Percentiles rank a stretch among this genome's conserved stretches.
Evolutionary conservation across 2,329 filamentous ascomycete species (phyloP).

Genomic region (Cladosporium austrohemisphaericum): DNA sequence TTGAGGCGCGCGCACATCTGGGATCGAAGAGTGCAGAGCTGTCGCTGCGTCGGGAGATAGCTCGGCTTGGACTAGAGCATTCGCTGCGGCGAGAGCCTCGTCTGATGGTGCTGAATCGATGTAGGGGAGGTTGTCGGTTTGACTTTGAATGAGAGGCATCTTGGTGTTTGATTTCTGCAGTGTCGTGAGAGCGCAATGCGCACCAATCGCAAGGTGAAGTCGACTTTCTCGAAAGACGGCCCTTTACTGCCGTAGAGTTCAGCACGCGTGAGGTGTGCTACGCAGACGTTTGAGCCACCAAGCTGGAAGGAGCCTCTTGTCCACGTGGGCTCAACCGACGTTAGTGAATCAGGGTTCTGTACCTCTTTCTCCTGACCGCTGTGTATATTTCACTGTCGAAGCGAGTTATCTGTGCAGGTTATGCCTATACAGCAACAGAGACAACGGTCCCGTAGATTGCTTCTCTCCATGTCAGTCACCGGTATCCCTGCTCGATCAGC

Average conservation of each 20-base stretch:
- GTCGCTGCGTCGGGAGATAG: conserved; percentile 48
- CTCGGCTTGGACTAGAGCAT: conserved; percentile 67
- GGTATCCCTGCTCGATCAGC: background rate
- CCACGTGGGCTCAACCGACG: background rate
- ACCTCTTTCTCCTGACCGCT: background rate
- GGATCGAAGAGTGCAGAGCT: conserved; percentile 57
- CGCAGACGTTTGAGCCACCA: too few species aligned
- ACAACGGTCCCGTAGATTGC: background rate
- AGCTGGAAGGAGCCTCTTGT: too few species aligned
- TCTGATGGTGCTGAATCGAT: conserved; percentile 71
- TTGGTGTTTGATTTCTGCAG: conserved; percentile 21
- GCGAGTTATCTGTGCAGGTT: conserved; percentile 1
- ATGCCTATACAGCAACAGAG: conserved; percentile 5
- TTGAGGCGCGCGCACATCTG: conserved; percentile 48
- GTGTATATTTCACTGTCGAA: background rate
- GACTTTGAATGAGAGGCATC: conserved; percentile 66
- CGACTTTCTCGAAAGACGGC: background rate
- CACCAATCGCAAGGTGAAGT: conserved; percentile 6
- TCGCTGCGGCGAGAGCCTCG: conserved; percentile 61
- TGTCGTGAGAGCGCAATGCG: background rate
- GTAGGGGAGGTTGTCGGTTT: conserved; percentile 80
- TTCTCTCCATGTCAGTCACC: conserved; percentile 5
- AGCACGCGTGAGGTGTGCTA: background rate
- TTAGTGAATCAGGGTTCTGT: background rate
- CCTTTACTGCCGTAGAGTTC: background rate